A percentile compares a stretch with the other conserved stretches of the same genome.
These are phyloP conservation scores for Poa annua DNA, from an alignment of 176 grass and related monocot genomes.

Conservation along the genomic window DNA sequence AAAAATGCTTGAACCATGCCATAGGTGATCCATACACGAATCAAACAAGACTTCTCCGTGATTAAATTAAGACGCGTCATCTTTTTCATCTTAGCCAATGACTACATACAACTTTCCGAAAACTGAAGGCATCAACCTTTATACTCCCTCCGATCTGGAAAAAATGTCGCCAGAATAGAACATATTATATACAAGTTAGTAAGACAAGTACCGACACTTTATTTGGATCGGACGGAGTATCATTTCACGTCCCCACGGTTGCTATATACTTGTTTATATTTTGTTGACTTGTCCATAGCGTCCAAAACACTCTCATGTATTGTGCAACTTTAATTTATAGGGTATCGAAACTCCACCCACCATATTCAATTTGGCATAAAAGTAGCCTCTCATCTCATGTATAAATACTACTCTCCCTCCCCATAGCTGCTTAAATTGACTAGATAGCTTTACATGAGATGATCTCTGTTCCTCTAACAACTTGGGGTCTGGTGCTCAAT, in stretches of 20 bases:
- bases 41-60: too few relatives aligned
- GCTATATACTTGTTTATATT: not conserved
- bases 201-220: too few relatives aligned
- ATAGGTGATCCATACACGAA: too few relatives aligned
- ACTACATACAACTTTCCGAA: not conserved
- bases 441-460: not conserved
- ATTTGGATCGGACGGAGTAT: too few relatives aligned
- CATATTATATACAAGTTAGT: too few relatives aligned
- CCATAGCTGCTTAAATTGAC: not conserved
- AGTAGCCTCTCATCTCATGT: not conserved
- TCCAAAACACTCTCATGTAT: not conserved
- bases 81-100: not conserved
- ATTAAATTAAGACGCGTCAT: too few relatives aligned
- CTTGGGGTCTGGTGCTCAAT: not conserved
- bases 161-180: too few relatives aligned
- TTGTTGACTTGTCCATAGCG: not conserved
- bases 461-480: not conserved
- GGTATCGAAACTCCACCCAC: not conserved
- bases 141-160: too few relatives aligned
- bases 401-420: not conserved
- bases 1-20: too few relatives aligned
- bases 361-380: not conserved
- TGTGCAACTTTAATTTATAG: not conserved
- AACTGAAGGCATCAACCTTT: not conserved
- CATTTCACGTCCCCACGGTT: not conserved